phyloP scores from a whole-genome alignment of 768 basidiomycete species.

The Termitomyces sp. region DNA sequence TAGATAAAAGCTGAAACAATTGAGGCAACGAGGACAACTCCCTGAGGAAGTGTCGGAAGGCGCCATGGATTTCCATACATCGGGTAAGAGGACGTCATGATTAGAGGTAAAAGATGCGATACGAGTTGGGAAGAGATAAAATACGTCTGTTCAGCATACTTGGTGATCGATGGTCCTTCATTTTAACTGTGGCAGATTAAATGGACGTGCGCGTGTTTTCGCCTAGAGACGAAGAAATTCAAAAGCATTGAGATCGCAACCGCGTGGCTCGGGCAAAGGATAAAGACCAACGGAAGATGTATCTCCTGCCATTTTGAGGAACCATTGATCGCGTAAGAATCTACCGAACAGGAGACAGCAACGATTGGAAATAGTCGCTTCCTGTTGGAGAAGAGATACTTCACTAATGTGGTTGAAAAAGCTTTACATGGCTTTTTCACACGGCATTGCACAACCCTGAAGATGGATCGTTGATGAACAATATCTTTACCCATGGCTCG shows the following conservation, averaged over 20 bases:
- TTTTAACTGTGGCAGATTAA: slow-evolving; percentile 3
- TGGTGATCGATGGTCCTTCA: background rate
- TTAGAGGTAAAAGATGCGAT: slow-evolving; percentile 4
- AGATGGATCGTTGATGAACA: slow-evolving; percentile 3
- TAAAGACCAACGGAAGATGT: background rate
- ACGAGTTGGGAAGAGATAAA: background rate
- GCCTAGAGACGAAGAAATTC: background rate
- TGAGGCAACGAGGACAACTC: slow-evolving; percentile 18
- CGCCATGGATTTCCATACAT: slow-evolving; percentile 5
- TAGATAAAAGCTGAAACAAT: slow-evolving; percentile 21
- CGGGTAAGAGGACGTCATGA: slow-evolving; percentile 11
- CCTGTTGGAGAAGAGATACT: slow-evolving; percentile 9
- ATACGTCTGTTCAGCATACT: background rate
- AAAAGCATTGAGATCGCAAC: background rate
- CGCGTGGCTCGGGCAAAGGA: slow-evolving; percentile 6
- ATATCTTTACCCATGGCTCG: background rate
- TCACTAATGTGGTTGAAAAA: background rate
- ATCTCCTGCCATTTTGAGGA: slow-evolving; percentile 8
- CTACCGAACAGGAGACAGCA: slow-evolving; percentile 6
- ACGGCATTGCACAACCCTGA: slow-evolving; percentile 8
- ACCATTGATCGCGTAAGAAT: slow-evolving; percentile 6
- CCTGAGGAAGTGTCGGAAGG: slow-evolving; percentile 14
- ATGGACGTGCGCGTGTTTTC: slow-evolving; percentile 5
- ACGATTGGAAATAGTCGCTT: slow-evolving; percentile 9
- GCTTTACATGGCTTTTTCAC: slow-evolving; percentile 5